These are phyloP conservation scores for Fusarium nisikadoi DNA, from an alignment of 2,329 filamentous ascomycete species.

Conservation along the genomic window DNA sequence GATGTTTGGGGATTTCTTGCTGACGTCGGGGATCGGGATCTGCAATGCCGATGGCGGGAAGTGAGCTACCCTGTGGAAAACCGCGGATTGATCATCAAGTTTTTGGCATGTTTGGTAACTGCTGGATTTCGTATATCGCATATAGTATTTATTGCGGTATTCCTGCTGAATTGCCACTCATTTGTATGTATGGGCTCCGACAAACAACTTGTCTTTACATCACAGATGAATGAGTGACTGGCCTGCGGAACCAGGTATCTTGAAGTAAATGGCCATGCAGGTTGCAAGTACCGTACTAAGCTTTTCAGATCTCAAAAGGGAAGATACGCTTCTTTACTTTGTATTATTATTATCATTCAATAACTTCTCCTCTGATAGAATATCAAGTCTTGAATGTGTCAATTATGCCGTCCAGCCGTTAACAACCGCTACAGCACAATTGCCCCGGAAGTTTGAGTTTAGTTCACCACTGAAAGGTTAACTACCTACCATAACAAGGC, in stretches of 20 bases:
- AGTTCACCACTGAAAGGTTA: background rate
- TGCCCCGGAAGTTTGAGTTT: background rate
- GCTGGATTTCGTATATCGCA: background rate
- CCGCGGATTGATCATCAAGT: background rate
- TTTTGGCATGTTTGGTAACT: background rate
- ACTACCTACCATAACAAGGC: background rate
- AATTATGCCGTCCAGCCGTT: background rate
- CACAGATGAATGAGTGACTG: background rate
- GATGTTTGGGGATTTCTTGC: constrained; percentile 42
- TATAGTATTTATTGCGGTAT: background rate
- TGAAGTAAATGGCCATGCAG: accelerated
- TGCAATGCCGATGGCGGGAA: constrained; percentile 16
- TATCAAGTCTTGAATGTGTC: too few species aligned
- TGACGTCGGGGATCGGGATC: constrained; percentile 42
- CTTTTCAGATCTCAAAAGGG: too few species aligned
- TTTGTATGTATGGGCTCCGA: background rate
- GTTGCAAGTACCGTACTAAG: background rate
- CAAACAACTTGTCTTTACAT: background rate
- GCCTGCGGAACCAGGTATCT: accelerated
- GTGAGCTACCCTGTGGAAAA: background rate
- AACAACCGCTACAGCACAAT: background rate
- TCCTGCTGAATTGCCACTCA: background rate
- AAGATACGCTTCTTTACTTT: background rate
- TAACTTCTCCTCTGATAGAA: background rate
- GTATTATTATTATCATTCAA: background rate